These are phyloP conservation scores for Populus davidiana DNA, from an alignment of 345 rosid species.

Conservation along the genomic window DNA sequence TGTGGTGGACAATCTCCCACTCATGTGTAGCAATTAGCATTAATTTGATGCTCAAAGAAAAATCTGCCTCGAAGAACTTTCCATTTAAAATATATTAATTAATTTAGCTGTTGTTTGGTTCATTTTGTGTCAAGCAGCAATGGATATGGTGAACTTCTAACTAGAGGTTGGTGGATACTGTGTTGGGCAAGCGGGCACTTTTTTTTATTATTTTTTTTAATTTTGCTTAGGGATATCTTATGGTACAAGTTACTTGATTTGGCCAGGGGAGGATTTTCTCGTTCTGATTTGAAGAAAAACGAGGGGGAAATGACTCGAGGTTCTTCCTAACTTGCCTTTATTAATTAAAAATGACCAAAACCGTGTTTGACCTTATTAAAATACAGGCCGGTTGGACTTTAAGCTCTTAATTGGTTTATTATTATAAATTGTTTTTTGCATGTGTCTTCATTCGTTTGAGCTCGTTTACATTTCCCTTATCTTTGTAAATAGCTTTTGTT, in stretches of 20 bases:
- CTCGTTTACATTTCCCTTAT: neutral
- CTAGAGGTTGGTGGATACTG: conserved; percentile 11
- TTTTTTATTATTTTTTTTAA: too few relatives aligned
- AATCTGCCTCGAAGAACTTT: neutral
- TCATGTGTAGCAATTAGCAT: neutral
- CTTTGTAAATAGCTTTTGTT: too few relatives aligned
- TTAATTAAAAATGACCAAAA: neutral
- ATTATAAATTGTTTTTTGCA: too few relatives aligned
- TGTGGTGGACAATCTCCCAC: neutral
- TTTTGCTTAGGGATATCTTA: conserved; percentile 13
- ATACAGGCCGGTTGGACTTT: neutral
- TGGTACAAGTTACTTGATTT: conserved; percentile 23
- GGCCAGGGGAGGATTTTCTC: neutral
- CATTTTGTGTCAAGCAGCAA: neutral
- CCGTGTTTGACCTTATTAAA: neutral
- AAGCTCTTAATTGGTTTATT: too few relatives aligned
- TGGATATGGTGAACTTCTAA: neutral
- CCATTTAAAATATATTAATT: too few relatives aligned
- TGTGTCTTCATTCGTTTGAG: neutral
- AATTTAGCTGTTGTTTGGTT: neutral
- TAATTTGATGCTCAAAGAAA: neutral
- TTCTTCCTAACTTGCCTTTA: neutral
- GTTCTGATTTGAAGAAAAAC: neutral
- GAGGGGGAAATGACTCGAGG: neutral
- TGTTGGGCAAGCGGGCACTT: neutral